A percentile compares a stretch with the other conserved stretches of the same genome.
Conservation (phyloP, 495 filamentous ascomycete genomes). For the Aspergillus bertholletiae region DNA sequence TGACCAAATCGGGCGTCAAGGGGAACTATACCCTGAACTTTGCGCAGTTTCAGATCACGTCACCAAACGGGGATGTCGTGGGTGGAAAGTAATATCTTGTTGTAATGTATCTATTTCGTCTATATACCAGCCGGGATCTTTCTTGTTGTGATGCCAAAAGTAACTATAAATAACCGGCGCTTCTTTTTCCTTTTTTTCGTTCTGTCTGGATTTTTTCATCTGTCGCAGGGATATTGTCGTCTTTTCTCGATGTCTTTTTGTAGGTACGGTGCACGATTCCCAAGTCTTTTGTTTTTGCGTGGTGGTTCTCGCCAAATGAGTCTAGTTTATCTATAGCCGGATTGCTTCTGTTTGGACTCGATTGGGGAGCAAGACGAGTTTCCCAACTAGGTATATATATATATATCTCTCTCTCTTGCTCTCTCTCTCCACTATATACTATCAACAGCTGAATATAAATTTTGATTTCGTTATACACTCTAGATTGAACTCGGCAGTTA, state of each 20-base stretch:
- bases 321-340: neutral
- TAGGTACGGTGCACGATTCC: neutral
- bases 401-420: no score
- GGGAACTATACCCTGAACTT: slow-evolving; percentile 41
- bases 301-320: neutral
- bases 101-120: neutral
- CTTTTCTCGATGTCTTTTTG: neutral
- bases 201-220: no score
- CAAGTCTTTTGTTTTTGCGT: neutral
- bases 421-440: neutral
- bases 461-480: no score
- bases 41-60: slow-evolving; percentile 37
- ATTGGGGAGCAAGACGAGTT: neutral
- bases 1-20: slow-evolving; percentile 15
- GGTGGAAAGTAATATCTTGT: slow-evolving; percentile 29
- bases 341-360: no score
- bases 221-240: neutral
- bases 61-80: slow-evolving; percentile 37
- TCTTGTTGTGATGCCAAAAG: neutral
- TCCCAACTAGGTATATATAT: no score
- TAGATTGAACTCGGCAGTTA: no score
- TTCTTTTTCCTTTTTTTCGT: neutral
- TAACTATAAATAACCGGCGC: neutral
- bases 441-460: neutral
- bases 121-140: neutral